phyloP scores from a whole-genome alignment of 306 rosid genomes.

The Acmispon strigosus region DNA sequence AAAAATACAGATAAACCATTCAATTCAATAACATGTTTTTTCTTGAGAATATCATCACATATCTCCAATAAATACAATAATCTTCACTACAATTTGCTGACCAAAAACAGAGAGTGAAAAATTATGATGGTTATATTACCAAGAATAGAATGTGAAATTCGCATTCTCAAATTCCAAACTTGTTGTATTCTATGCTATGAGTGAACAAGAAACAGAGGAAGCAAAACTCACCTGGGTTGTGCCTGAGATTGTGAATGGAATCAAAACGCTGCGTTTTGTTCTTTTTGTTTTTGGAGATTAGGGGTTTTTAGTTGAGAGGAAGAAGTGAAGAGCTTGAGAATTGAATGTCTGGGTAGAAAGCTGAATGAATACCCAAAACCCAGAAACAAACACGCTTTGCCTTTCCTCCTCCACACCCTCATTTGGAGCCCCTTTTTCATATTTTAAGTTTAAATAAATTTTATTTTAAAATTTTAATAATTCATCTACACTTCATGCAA shows the following conservation, averaged over 20 bases:
- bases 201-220: not conserved
- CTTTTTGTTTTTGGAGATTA: not conserved
- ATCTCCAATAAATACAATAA: too few relatives aligned
- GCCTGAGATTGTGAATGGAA: constrained; percentile 6
- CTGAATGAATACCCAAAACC: constrained; percentile 1
- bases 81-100: too few relatives aligned
- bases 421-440: not conserved
- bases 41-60: too few relatives aligned
- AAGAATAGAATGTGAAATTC: too few relatives aligned
- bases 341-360: constrained; percentile 11
- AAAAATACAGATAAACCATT: too few relatives aligned
- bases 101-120: not conserved
- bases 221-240: constrained; percentile 19
- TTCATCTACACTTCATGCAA: too few relatives aligned
- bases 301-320: not conserved
- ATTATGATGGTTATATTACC: too few relatives aligned
- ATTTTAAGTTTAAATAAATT: not conserved
- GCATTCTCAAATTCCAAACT: not conserved
- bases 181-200: not conserved
- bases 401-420: not conserved
- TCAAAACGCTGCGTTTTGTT: constrained; percentile 8
- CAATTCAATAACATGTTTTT: too few relatives aligned
- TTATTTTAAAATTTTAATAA: not conserved
- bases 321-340: constrained; percentile 12
- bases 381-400: not conserved